Base-by-base conservation (phyloP, 176 grass and related monocot genomes). In the Raddia guianensis region DNA sequence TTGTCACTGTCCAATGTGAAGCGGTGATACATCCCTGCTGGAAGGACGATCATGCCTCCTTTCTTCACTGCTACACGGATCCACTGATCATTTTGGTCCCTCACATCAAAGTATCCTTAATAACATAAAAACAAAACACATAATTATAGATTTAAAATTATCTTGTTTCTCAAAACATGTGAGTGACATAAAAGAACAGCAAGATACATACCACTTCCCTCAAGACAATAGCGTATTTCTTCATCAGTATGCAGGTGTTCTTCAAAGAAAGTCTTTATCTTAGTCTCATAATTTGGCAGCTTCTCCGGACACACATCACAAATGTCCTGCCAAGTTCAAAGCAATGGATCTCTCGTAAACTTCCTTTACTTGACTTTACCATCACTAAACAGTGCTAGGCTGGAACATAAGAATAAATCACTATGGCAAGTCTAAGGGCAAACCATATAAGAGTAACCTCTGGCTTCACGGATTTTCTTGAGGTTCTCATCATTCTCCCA, bases 241-340 rank as follows among this genome's bases (percentile, higher is more conserved):
- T 96, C 93, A 51, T 96, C 93, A 73, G 87, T 96, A 70, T 96
- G 93, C 43, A 92, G 85, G 80, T 96, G 93, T 74, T 96, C 93
- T 88, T 96, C 90, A 75, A 96, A 96, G 80, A 96, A 92, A 85
- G 71, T 84, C 79, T 96, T 96, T 57, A 96, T 64, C 86, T 92
- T 96, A 63, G 12, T 62, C 72, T 96, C 93, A 19, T 96, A 96
- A 84, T 96, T 96, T 63, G 90, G 88, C 67, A 96, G 73, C 80
- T 96, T 96, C 49, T 96, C 93, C 56, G 87, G 90, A 63, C 93
- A 86, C 21, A 96, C 87, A 82, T 96, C 87, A 79, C 85, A 92
- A 83, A 96, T 96, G 77, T 96, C 93, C 93, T 96, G 83, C 9
- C 83, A 59, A 81, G 19, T 35, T n/a, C 13, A 68, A 69, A 42